Conservation (phyloP, 805 yeast species). For the Candida xiaguanensis region DNA sequence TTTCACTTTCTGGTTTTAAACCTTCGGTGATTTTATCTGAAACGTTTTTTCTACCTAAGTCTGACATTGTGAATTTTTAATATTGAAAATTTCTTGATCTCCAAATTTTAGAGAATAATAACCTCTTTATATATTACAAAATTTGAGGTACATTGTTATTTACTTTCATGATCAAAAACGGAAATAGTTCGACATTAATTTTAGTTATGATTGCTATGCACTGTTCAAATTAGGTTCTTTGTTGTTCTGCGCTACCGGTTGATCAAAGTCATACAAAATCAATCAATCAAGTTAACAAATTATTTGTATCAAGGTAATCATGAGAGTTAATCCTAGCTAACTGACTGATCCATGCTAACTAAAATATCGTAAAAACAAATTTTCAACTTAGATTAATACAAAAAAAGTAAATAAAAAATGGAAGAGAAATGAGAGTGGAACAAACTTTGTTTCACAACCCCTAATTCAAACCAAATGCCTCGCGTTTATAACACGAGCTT, state of each 20-base stretch:
- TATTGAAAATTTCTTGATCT: not conserved
- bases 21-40: slow-evolving; percentile 65
- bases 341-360: too few relatives aligned
- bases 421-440: too few relatives aligned
- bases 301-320: too few relatives aligned
- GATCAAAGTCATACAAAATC: too few relatives aligned
- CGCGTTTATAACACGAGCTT: too few relatives aligned
- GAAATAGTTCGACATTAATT: not conserved
- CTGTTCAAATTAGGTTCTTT: not conserved
- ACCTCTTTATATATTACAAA: not conserved
- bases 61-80: slow-evolving; percentile 24
- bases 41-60: slow-evolving; percentile 72
- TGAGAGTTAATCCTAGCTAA: too few relatives aligned
- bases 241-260: not conserved
- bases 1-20: slow-evolving; percentile 68
- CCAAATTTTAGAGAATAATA: not conserved
- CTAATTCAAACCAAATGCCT: too few relatives aligned
- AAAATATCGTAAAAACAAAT: too few relatives aligned
- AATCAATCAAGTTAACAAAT: too few relatives aligned
- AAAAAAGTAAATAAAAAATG: too few relatives aligned
- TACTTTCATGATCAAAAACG: not conserved
- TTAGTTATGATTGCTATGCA: slow-evolving; percentile 1
- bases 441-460: too few relatives aligned
- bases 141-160: not conserved
- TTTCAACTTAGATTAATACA: too few relatives aligned